phyloP scores from a whole-genome alignment of 257 asterid genomes.

The Echium plantagineum region DNA sequence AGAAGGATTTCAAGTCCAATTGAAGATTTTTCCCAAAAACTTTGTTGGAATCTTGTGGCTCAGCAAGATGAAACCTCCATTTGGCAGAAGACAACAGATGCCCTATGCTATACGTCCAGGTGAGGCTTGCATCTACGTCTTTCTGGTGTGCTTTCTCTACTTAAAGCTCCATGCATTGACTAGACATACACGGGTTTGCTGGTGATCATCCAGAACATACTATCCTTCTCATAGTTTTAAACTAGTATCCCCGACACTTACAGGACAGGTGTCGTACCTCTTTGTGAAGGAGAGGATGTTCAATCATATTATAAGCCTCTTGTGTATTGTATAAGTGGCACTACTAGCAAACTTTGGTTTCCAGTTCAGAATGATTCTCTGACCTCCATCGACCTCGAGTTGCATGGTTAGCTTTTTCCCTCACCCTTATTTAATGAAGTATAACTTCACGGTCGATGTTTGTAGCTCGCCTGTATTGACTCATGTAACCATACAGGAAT shows the following conservation, averaged over 20 bases:
- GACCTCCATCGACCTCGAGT: constrained; percentile 40
- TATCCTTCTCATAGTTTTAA: constrained; percentile 7
- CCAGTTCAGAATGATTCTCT: constrained; percentile 53
- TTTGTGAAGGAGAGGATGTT: constrained; percentile 63
- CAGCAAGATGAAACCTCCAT: constrained; percentile 75
- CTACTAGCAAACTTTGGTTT: constrained; percentile 61
- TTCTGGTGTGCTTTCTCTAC: not conserved
- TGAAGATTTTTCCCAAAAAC: constrained; percentile 49
- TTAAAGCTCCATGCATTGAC: too few relatives aligned
- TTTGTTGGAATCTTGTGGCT: constrained; percentile 74
- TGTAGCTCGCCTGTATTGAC: constrained; percentile 4
- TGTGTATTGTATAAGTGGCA: constrained; percentile 59
- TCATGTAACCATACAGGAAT: constrained; percentile 34
- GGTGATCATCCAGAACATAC: too few relatives aligned
- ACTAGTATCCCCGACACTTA: constrained; percentile 15
- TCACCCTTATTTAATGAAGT: not conserved
- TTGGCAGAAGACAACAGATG: constrained; percentile 82
- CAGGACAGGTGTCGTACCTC: constrained; percentile 41
- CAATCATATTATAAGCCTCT: constrained; percentile 72
- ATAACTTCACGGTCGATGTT: not conserved
- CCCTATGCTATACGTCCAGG: constrained; percentile 63
- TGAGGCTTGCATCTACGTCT: constrained; percentile 22
- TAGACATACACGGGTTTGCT: too few relatives aligned
- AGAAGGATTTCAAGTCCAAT: constrained; percentile 45
- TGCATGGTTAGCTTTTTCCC: constrained; percentile 48